Conservation (phyloP, 202 grass and related monocot species). For the Schoenoplectus triqueter region DNA sequence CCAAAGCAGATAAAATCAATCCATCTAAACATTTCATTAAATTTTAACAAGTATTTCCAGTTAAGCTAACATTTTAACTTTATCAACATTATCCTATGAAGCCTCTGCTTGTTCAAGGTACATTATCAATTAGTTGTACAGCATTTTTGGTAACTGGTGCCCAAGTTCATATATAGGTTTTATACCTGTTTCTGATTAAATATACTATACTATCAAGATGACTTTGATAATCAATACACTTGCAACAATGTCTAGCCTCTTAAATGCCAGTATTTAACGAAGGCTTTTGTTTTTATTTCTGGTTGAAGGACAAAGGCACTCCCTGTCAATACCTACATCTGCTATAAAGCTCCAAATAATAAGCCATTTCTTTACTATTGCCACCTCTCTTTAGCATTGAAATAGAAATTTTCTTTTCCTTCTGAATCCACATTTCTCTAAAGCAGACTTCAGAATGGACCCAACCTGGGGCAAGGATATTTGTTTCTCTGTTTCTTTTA, state of each 20-base stretch:
- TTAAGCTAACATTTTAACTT: background rate
- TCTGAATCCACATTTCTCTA: background rate
- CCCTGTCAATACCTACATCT: background rate
- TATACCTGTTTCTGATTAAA: background rate
- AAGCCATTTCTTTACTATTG: background rate
- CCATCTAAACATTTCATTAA: constrained; percentile 1
- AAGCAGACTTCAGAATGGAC: background rate
- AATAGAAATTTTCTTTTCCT: background rate
- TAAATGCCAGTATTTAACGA: background rate
- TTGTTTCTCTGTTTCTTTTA: background rate
- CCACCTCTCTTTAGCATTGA: background rate
- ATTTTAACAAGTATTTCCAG: background rate
- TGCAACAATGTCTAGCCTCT: background rate
- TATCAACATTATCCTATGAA: background rate
- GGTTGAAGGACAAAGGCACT: background rate
- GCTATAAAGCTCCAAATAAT: background rate
- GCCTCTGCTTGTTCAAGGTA: background rate
- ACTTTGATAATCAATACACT: background rate
- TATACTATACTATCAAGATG: background rate
- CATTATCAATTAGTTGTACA: background rate
- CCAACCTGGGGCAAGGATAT: background rate
- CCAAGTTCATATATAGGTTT: background rate
- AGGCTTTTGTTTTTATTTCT: background rate
- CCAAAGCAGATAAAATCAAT: background rate
- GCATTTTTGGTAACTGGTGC: background rate